These are phyloP conservation scores for Lagenidium giganteum DNA, from an alignment of 352 stramenopile species.

Conservation along the genomic window DNA sequence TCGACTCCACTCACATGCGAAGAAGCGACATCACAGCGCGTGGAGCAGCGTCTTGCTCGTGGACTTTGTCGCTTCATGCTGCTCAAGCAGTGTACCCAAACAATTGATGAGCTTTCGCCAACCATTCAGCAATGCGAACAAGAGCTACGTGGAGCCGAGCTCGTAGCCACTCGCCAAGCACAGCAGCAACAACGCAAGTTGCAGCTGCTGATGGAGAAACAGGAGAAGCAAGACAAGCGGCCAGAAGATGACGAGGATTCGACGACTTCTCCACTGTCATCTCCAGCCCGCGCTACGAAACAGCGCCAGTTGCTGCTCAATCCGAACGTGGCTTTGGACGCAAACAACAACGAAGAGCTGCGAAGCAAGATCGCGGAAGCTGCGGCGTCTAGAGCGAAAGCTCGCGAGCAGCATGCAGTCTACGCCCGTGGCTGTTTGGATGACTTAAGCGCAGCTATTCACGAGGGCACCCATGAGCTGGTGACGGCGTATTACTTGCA, in stretches of 20 bases:
- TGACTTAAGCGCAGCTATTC: slow-evolving; percentile 30
- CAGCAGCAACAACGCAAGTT: too few relatives aligned
- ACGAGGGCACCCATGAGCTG: slow-evolving; percentile 11
- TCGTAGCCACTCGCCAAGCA: neutral
- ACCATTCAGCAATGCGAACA: slow-evolving; percentile 9
- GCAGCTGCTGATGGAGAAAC: too few relatives aligned
- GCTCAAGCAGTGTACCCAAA: slow-evolving; percentile 10
- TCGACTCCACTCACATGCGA: too few relatives aligned
- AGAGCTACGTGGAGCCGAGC: neutral
- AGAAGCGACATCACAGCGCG: slow-evolving; percentile 14
- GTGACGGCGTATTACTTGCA: slow-evolving; percentile 30
- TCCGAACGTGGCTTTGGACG: too few relatives aligned
- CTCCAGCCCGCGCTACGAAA: too few relatives aligned
- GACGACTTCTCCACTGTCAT: too few relatives aligned
- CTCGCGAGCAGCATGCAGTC: slow-evolving; percentile 5
- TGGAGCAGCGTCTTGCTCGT: slow-evolving; percentile 31
- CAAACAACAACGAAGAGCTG: too few relatives aligned
- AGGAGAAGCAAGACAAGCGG: too few relatives aligned
- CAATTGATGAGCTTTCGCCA: slow-evolving; percentile 12
- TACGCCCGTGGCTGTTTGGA: slow-evolving; percentile 14
- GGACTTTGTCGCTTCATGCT: slow-evolving; percentile 44
- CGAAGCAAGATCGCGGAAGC: neutral
- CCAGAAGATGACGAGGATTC: too few relatives aligned
- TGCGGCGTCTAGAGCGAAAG: neutral
- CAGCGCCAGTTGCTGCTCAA: too few relatives aligned